These are phyloP conservation scores for Dispira simplex DNA, from an alignment of 192 early-diverging fungal genomes.

Conservation along the genomic window DNA sequence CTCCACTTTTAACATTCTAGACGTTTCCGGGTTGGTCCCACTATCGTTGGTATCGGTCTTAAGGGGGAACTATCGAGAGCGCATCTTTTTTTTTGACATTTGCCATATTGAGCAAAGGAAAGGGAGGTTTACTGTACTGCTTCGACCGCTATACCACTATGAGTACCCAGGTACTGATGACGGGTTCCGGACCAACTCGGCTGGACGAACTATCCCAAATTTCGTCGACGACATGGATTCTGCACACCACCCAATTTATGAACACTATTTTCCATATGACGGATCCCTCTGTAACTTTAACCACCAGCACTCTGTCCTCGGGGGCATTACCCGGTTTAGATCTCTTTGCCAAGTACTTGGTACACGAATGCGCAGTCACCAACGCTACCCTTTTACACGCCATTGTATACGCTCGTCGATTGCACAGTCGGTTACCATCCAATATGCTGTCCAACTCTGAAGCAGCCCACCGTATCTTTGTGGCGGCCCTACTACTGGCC, in stretches of 20 bases:
- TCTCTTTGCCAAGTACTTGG: background rate
- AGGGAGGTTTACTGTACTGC: too few species aligned
- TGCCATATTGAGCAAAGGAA: too few species aligned
- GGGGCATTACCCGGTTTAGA: background rate
- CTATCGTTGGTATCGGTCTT: too few species aligned
- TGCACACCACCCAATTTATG: background rate
- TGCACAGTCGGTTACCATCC: background rate
- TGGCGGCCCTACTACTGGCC: constrained; percentile 6
- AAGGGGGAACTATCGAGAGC: too few species aligned
- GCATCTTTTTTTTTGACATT: too few species aligned
- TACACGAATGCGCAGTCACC: background rate
- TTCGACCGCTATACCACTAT: too few species aligned
- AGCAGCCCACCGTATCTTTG: constrained; percentile 1
- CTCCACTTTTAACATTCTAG: too few species aligned
- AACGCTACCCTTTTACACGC: constrained; percentile 6
- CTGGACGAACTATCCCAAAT: constrained; percentile 1
- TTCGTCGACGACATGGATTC: background rate
- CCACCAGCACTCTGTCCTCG: background rate
- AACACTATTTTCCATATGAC: background rate
- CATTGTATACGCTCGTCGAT: background rate
- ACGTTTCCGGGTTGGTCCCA: too few species aligned
- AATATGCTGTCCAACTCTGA: background rate
- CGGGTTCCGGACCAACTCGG: background rate
- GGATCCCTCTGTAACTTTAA: background rate
- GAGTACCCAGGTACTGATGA: too few species aligned